Conservation (phyloP, 2,329 filamentous ascomycete genomes). For the Penicillium sp. region DNA sequence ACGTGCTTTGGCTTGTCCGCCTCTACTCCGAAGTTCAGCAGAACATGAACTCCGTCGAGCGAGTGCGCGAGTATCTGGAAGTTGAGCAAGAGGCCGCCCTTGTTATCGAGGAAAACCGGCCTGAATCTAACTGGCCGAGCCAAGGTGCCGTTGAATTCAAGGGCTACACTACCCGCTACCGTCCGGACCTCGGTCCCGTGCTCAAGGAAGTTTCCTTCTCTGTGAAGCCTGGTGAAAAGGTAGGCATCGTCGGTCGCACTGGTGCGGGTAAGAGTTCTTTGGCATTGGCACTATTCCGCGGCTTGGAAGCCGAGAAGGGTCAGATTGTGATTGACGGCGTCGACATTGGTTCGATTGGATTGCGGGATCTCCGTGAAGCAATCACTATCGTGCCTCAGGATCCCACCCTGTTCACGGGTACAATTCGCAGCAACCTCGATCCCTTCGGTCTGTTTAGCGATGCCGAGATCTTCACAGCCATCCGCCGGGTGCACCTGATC, state of each 20-base stretch:
- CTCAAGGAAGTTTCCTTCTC: constrained; percentile 81
- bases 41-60: constrained; percentile 99
- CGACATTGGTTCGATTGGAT: constrained; percentile 84
- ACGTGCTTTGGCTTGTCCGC: constrained; percentile 92
- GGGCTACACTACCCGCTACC: constrained; percentile 84
- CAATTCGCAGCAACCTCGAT: constrained; percentile 87
- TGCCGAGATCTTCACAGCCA: constrained; percentile 81
- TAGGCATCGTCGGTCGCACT: constrained; percentile 92
- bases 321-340: constrained; percentile 87
- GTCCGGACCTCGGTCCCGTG: constrained; percentile 82
- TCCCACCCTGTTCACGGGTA: constrained; percentile 85
- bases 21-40: constrained; percentile 95
- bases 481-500: constrained; percentile 87
- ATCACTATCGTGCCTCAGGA: constrained; percentile 99
- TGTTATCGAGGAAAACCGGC: constrained; percentile 74
- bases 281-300: constrained; percentile 87
- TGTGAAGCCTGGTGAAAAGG: constrained; percentile 82
- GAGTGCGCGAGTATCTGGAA: constrained; percentile 94
- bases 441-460: constrained; percentile 88
- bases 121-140: constrained; percentile 77
- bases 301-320: constrained; percentile 84
- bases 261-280: constrained; percentile 96
- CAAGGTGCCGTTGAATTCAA: constrained; percentile 84
- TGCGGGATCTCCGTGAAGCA: constrained; percentile 87
- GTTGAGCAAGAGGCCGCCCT: constrained; percentile 88